These are phyloP conservation scores for Myxozyma neglecta DNA, from an alignment of 805 yeast species.

Conservation along the genomic window DNA sequence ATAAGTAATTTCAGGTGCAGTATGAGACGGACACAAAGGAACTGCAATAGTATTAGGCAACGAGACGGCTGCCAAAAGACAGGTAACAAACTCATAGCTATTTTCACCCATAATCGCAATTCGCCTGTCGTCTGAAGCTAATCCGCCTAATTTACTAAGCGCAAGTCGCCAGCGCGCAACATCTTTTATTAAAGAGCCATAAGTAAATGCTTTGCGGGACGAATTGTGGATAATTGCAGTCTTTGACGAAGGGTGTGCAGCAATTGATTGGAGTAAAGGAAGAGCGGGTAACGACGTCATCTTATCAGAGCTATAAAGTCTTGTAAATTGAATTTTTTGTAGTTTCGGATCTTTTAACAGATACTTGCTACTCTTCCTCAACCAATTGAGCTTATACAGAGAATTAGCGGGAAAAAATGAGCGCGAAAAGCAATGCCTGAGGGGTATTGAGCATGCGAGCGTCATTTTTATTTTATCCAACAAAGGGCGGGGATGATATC, in stretches of 20 bases:
- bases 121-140: constrained; percentile 26
- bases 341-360: neutral
- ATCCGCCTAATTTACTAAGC: constrained; percentile 13
- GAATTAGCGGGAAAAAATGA: neutral
- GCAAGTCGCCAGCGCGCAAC: constrained; percentile 35
- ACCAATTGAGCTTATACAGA: neutral
- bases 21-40: constrained; percentile 41
- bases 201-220: constrained; percentile 37
- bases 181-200: constrained; percentile 37
- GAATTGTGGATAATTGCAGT: constrained; percentile 39
- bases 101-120: constrained; percentile 42
- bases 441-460: neutral
- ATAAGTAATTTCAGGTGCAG: constrained; percentile 38
- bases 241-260: constrained; percentile 34
- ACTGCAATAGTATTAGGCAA: constrained; percentile 38
- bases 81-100: constrained; percentile 37
- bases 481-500: too few relatives aligned
- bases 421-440: neutral
- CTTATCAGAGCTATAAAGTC: neutral
- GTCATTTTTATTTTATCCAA: neutral
- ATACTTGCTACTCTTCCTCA: neutral
- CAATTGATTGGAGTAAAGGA: constrained; percentile 23
- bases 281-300: constrained; percentile 21
- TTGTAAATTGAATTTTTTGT: neutral
- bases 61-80: constrained; percentile 37